A percentile compares a stretch with the other conserved stretches of the same genome.
Evolutionary conservation across 768 basidiomycete species (phyloP).

Genomic region (Leucocoprinus sp.): DNA sequence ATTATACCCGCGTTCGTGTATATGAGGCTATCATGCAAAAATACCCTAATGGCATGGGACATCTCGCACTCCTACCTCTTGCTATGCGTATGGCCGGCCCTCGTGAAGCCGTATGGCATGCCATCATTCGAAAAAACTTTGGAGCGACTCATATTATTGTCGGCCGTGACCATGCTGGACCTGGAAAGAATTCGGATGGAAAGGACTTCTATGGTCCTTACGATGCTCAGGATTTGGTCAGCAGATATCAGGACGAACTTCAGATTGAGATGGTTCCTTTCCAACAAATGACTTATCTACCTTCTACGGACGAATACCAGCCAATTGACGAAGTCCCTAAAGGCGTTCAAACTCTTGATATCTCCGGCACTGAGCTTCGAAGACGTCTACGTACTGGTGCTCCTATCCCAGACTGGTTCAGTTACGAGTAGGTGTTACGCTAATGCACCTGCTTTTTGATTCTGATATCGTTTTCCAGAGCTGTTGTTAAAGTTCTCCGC

Average conservation of each 20-base stretch:
- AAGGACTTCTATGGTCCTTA: conserved; percentile 97
- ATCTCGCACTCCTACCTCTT: conserved; percentile 89
- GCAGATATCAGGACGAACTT: conserved; percentile 85
- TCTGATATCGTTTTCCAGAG: conserved; percentile 22
- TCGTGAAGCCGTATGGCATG: conserved; percentile 97
- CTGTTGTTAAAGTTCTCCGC: conserved; percentile 87
- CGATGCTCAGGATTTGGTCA: conserved; percentile 89
- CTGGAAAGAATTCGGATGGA: conserved; percentile 94
- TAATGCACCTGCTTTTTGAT: too few relatives aligned
- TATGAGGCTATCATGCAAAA: conserved; percentile 98
- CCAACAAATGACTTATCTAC: conserved; percentile 94
- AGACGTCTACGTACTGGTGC: conserved; percentile 84
- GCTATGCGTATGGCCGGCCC: conserved; percentile 99
- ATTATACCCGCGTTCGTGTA: conserved; percentile 92
- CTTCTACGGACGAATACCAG: conserved; percentile 90
- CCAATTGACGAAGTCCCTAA: conserved; percentile 90
- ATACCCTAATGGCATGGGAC: conserved; percentile 98
- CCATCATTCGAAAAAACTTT: conserved; percentile 98
- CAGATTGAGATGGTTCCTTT: conserved; percentile 97
- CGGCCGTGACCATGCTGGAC: conserved; percentile 90
- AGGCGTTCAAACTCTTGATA: conserved; percentile 91
- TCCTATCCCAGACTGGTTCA: conserved; percentile 98
- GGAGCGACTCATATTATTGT: conserved; percentile 98
- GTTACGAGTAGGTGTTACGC: conserved; percentile 66
- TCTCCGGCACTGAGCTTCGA: conserved; percentile 96